A percentile compares a stretch with the other conserved stretches of the same genome.
Evolutionary conservation across 192 early-diverging fungal genomes (phyloP).

Genomic region (Umbelopsis sp.): DNA sequence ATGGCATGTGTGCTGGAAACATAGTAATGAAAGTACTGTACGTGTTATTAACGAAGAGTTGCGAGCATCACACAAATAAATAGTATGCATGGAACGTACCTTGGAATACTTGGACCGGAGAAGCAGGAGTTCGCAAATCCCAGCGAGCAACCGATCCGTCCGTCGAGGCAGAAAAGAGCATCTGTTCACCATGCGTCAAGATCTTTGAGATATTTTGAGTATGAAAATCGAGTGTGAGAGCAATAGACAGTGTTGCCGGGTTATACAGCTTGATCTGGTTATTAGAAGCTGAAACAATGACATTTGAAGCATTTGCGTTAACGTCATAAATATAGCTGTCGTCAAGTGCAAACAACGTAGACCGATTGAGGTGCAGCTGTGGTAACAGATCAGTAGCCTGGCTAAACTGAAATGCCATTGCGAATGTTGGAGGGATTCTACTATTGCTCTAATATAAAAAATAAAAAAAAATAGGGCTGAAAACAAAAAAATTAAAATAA

Average conservation of each 20-base stretch:
- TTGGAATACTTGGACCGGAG: conserved; percentile 58
- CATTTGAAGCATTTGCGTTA: conserved; percentile 39
- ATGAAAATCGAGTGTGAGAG: conserved; percentile 57
- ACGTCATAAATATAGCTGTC: conserved; percentile 64
- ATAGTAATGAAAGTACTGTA: background rate
- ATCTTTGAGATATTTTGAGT: conserved; percentile 64
- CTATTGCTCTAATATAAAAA: conserved; percentile 20
- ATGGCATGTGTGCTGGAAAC: conserved; percentile 31
- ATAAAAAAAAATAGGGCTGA: background rate
- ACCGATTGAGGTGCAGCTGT: conserved; percentile 37
- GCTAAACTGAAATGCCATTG: conserved; percentile 26
- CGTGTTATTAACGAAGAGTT: background rate
- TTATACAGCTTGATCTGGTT: conserved; percentile 69
- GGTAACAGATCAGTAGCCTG: conserved; percentile 40
- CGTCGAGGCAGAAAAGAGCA: conserved; percentile 63
- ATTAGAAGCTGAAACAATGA: conserved; percentile 63
- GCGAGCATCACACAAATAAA: conserved; percentile 19
- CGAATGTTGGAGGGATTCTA: conserved; percentile 22
- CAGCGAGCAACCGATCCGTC: conserved; percentile 66
- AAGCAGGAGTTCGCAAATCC: conserved; percentile 61
- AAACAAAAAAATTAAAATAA: background rate
- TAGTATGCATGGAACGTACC: conserved; percentile 43
- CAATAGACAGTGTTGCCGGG: conserved; percentile 44
- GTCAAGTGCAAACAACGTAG: conserved; percentile 44
- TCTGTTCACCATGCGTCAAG: conserved; percentile 50